Percentiles rank a stretch among this genome's conserved stretches.
Conservation (phyloP, 129 eudicot genomes). For the Flaveria trinervia region DNA sequence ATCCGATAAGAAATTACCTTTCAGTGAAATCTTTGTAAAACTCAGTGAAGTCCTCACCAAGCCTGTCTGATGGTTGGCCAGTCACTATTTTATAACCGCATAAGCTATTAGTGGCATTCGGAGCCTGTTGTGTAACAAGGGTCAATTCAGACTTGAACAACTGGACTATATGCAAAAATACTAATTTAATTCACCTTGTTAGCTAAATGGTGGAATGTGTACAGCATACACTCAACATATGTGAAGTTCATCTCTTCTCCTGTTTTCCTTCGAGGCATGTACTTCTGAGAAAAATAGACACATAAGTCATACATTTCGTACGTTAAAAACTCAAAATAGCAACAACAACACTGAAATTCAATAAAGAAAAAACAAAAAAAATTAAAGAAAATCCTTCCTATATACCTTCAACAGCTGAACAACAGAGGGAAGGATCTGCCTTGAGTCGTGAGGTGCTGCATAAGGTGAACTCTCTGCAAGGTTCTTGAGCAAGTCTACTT, state of each 20-base stretch:
- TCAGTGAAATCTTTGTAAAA: conserved; percentile 78
- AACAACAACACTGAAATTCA: not conserved
- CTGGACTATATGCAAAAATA: not conserved
- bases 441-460: conserved; percentile 76
- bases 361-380: not conserved
- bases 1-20: conserved; percentile 50
- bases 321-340: not conserved
- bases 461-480: conserved; percentile 92
- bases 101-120: conserved; percentile 88
- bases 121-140: conserved; percentile 56
- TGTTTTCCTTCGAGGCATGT: conserved; percentile 81
- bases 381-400: not conserved
- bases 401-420: conserved; percentile 76
- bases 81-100: conserved; percentile 95
- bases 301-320: not conserved
- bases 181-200: conserved; percentile 52
- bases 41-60: conserved; percentile 94
- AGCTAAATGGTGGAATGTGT: conserved; percentile 87
- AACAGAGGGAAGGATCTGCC: conserved; percentile 85
- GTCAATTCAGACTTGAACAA: conserved; percentile 8
- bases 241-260: conserved; percentile 96
- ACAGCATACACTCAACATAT: conserved; percentile 83
- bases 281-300: conserved; percentile 47
- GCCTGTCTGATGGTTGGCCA: conserved; percentile 97
- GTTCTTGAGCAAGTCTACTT: conserved; percentile 83